Base-by-base conservation (phyloP, 768 basidiomycete species). In the Kwoniella sp. region DNA sequence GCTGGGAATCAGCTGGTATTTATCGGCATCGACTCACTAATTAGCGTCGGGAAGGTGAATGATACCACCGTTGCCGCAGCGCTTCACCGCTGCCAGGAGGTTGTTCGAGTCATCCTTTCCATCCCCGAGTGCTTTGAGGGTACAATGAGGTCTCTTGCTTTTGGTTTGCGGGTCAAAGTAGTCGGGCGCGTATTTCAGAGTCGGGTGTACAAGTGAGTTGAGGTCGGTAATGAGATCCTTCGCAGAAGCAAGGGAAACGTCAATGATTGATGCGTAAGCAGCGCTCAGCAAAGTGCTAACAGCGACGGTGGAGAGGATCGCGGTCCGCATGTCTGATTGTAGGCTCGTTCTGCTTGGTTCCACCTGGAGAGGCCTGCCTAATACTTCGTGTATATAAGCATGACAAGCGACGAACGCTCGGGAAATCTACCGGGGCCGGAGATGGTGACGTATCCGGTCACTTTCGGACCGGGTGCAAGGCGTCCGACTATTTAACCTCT, bases 21-120 rank as follows among this genome's bases (percentile, higher is more conserved):
- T 40, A 17, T 43, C 50, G 38, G 29, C 38, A 6, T 31, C 65
- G 37, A 78, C 73, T 36, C 71, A 74, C 60, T 74, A 78, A 23
- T 71, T 72, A 29, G 66, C 58, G 44, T 73, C 66, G 7, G 55
- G 55, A 17, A 57, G 37, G 14, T 34, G 31, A 43, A 57, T 45
- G 33, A 57, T 50, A 51, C 55, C 55, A 20, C 55, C 55, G 22
- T 40, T 50, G 3, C 55, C 55, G 28, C 55, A 57, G 25, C 51
- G 33, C 15, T 39, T 38, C 6, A 57, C 42, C 2, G 55, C 55
- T n/a, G 37, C 33, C 8, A 44, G 23, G 22, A 57, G 28, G 31
- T 50, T 50, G 17, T 50, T 50, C 17, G 63, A 49, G 41, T 70
- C 70, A 40, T 72, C 70, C 22, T 47, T 32, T 17, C 61, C 67